phyloP scores from a whole-genome alignment of 192 early-diverging fungal species.

The Haplosporangium gracile region DNA sequence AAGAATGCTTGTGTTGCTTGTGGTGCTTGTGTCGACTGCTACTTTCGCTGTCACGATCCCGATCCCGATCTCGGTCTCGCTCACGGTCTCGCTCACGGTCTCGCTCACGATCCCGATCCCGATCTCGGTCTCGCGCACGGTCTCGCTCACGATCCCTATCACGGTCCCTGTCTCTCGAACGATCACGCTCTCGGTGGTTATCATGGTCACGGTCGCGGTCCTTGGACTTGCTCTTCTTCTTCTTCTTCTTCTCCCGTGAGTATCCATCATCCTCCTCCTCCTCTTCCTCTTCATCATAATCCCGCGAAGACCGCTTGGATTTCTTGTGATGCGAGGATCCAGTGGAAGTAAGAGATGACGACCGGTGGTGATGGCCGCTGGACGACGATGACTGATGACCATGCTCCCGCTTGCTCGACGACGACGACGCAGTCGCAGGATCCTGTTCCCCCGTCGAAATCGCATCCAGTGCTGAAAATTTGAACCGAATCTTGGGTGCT shows the following conservation, averaged over 20 bases:
- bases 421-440: not conserved
- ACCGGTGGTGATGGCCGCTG: slow-evolving; percentile 19
- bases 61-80: slow-evolving; percentile 14
- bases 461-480: slow-evolving; percentile 38
- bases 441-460: slow-evolving; percentile 19
- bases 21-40: slow-evolving; percentile 45
- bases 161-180: slow-evolving; percentile 19
- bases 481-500: slow-evolving; percentile 54
- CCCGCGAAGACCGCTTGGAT: slow-evolving; percentile 39
- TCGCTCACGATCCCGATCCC: slow-evolving; percentile 12
- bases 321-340: slow-evolving; percentile 52
- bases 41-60: slow-evolving; percentile 12
- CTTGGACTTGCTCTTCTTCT: slow-evolving; percentile 54
- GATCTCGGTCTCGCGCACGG: not conserved
- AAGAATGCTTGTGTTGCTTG: slow-evolving; percentile 34
- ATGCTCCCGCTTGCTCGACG: slow-evolving; percentile 33
- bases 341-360: slow-evolving; percentile 32
- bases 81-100: slow-evolving; percentile 18
- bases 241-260: slow-evolving; percentile 41
- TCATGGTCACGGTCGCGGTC: slow-evolving; percentile 36
- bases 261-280: slow-evolving; percentile 24
- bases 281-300: slow-evolving; percentile 41
- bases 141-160: slow-evolving; percentile 16
- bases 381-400: slow-evolving; percentile 29
- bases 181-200: slow-evolving; percentile 33